These are phyloP conservation scores for Miamiensis avidus DNA, from an alignment of 169 alveolate species.

Conservation along the genomic window DNA sequence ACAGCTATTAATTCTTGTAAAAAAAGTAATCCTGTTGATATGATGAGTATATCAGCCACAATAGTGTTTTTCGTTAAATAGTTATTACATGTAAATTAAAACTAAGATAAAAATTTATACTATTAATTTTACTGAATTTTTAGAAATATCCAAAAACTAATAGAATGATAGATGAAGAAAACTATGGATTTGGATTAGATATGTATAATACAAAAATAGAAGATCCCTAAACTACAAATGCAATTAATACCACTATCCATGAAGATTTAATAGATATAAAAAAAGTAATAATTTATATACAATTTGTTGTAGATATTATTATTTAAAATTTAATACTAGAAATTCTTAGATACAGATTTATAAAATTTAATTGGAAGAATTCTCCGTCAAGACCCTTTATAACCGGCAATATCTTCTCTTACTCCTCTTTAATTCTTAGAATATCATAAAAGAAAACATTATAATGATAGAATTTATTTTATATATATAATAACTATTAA, in stretches of 20 bases:
- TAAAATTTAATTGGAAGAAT: no score
- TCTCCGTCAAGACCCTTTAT: no score
- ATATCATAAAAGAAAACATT: no score
- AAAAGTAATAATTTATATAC: no score
- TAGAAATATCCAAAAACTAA: constrained; percentile 16
- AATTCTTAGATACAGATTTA: no score
- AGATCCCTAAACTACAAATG: constrained; percentile 28
- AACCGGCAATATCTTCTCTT: no score
- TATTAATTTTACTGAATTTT: neutral
- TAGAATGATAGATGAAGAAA: constrained; percentile 24
- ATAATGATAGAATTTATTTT: no score
- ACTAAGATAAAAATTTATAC: neutral
- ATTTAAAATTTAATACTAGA: no score
- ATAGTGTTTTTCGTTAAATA: constrained; percentile 1
- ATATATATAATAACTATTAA: no score
- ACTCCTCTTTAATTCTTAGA: no score
- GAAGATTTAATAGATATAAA: constrained; percentile 1
- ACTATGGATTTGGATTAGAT: constrained; percentile 21
- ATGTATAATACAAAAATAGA: constrained; percentile 20
- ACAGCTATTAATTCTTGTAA: neutral
- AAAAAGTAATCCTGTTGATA: neutral
- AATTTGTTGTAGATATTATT: no score
- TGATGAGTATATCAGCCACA: neutral
- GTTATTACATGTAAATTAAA: neutral
- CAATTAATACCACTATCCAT: constrained; percentile 20